Base-by-base conservation (phyloP, 2,329 filamentous ascomycete species). In the Paraphoma chrysanthemicola region DNA sequence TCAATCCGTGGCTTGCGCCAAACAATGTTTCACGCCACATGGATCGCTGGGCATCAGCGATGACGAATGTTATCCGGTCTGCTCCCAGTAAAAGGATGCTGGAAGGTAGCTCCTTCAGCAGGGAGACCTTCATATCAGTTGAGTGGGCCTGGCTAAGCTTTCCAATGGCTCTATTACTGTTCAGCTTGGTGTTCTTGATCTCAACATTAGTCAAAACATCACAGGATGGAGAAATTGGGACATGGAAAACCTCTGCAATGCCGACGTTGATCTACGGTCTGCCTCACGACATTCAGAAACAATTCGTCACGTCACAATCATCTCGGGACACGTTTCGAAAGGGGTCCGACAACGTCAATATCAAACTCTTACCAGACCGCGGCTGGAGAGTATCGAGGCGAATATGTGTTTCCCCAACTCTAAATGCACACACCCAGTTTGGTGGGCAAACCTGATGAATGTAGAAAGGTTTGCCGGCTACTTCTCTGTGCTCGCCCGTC, bases 241-340 rank as follows among this genome's bases (percentile, higher is more conserved):
- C 71, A 0, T 76, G 70, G 71, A 76, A 76, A 28, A 75, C 64
- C 1, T 75, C 72, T 4, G 60, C 70, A 0, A 68, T 75, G 62
- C 68, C 72, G 0, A 59, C 67, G 1, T 54, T 74, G 0, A 62
- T 72, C 1, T 72, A 73, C 29, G 57, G 71, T 2, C 38, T 73
- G 1, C 67, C 67, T 0, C 54, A 66, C 9, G 66, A 69, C 1
- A 51, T 61, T 0, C 64, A 66, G 12, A 48, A 46, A 4, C 48
- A 59, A 8, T 43, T 72, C 0, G 53, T 43, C 2, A 41, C 56
- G 1, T 55, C 61, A 1, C 18, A 36, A 2, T 30, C 44, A 2
- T 18, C 50, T 51, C 11, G 41, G 7, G 59, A 38, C 36, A 12
- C 36, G 16, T 48, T 33, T 1, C 33, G 31, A 3, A 44, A 39